These are phyloP conservation scores for Globomyces pollinis-pini DNA, from an alignment of 192 early-diverging fungal genomes.

Conservation along the genomic window DNA sequence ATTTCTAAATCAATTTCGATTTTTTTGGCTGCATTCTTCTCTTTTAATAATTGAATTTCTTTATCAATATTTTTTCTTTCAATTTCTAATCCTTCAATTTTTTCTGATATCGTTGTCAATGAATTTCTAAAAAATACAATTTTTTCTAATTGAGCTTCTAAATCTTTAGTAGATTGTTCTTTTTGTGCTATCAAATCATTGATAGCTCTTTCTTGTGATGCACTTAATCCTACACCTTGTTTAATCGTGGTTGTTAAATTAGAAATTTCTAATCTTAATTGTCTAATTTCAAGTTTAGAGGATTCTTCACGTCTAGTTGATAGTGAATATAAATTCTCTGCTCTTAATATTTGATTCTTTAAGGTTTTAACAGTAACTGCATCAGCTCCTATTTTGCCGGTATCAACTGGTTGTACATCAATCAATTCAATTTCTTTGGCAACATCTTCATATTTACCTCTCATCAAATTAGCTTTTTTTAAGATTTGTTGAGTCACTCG, in stretches of 20 bases:
- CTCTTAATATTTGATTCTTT: conserved; percentile 37
- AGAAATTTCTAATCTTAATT: conserved; percentile 40
- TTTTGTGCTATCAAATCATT: conserved; percentile 48
- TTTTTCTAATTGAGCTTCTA: conserved; percentile 51
- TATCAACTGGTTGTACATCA: not conserved
- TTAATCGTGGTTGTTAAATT: conserved; percentile 40
- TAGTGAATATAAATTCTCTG: conserved; percentile 34
- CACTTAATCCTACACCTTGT: conserved; percentile 53
- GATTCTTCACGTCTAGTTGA: conserved; percentile 40
- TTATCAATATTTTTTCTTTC: conserved; percentile 41
- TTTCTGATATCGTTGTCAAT: conserved; percentile 43
- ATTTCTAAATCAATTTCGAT: conserved; percentile 49
- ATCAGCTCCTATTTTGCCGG: conserved; percentile 20
- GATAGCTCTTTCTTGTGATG: conserved; percentile 43
- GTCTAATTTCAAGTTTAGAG: conserved; percentile 43
- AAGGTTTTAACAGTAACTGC: conserved; percentile 34
- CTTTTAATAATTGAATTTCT: conserved; percentile 51
- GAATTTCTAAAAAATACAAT: conserved; percentile 41
- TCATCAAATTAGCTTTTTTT: not conserved
- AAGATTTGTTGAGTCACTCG: not conserved
- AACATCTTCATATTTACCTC: not conserved
- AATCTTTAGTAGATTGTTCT: conserved; percentile 42
- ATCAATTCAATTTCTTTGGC: not conserved
- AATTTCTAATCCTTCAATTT: conserved; percentile 40
- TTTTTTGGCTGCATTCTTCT: conserved; percentile 47